Percentiles rank a stretch among this genome's conserved stretches.
Evolutionary conservation across 176 grass and related monocot genomes (phyloP).

Genomic region (Pontederia paniculata): DNA sequence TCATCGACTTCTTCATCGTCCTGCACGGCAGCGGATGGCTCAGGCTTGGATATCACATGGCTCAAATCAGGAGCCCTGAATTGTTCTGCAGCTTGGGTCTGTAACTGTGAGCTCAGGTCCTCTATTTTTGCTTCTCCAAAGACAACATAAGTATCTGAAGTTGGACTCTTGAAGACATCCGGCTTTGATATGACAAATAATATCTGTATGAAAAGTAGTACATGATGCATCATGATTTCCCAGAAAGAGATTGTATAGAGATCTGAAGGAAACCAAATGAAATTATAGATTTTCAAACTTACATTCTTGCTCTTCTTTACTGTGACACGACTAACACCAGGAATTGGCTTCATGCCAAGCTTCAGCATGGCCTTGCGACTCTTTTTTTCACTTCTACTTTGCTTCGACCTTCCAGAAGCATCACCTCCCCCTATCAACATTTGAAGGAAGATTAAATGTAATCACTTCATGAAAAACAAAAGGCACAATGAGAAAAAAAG

Average conservation of each 20-base stretch:
- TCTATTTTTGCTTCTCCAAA: slow-evolving; percentile 15
- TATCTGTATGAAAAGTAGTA: not conserved
- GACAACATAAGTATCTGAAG: slow-evolving; percentile 10
- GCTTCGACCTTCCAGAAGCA: not conserved
- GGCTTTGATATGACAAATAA: slow-evolving; percentile 3
- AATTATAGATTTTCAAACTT: not conserved
- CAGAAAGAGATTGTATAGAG: not conserved
- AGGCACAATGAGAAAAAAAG: not conserved
- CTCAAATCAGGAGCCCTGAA: slow-evolving; percentile 10
- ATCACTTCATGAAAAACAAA: not conserved
- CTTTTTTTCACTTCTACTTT: slow-evolving; percentile 11
- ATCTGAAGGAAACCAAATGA: not conserved
- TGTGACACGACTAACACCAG: slow-evolving; percentile 1
- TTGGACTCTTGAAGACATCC: slow-evolving; percentile 18
- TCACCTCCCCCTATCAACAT: not conserved
- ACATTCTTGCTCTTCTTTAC: not conserved
- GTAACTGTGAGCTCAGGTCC: slow-evolving; percentile 11
- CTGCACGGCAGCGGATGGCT: not conserved
- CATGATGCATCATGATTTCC: not conserved
- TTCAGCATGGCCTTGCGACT: slow-evolving; percentile 3
- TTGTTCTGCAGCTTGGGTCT: slow-evolving; percentile 5
- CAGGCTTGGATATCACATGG: slow-evolving; percentile 7
- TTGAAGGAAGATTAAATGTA: not conserved
- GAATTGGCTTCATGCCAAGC: not conserved
- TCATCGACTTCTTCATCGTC: slow-evolving; percentile 13